Evolutionary conservation across 1,139 yeast species (phyloP).

Genomic region (Nakaseomyces bracarensis): DNA sequence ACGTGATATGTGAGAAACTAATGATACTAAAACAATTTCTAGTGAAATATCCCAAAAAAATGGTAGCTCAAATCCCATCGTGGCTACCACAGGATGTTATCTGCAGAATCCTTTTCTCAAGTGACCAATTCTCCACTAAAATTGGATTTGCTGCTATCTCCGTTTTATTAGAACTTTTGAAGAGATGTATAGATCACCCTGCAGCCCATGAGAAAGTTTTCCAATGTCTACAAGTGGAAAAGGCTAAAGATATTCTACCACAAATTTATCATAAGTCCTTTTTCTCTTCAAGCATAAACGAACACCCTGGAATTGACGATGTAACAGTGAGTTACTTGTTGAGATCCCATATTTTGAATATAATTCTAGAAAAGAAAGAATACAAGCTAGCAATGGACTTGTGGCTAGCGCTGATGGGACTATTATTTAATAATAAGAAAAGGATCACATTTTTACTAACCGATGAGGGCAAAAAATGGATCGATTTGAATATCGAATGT

Average conservation of each 20-base stretch:
- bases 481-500: slow-evolving; percentile 18
- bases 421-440: slow-evolving; percentile 18
- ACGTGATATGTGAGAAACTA: slow-evolving; percentile 23
- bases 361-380: slow-evolving; percentile 17
- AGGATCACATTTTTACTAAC: slow-evolving; percentile 10
- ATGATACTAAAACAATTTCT: slow-evolving; percentile 21
- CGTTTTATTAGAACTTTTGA: slow-evolving; percentile 23
- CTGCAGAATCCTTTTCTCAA: slow-evolving; percentile 19
- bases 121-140: slow-evolving; percentile 18
- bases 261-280: neutral
- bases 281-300: too few relatives aligned
- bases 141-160: slow-evolving; percentile 18
- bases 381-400: slow-evolving; percentile 26
- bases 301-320: too few relatives aligned
- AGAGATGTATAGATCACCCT: slow-evolving; percentile 16
- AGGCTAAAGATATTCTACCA: slow-evolving; percentile 2
- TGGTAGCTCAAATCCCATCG: slow-evolving; percentile 17
- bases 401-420: slow-evolving; percentile 27
- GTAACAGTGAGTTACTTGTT: slow-evolving; percentile 17
- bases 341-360: slow-evolving; percentile 14
- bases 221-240: slow-evolving; percentile 9
- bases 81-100: slow-evolving; percentile 30
- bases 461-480: slow-evolving; percentile 17
- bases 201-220: slow-evolving; percentile 12
- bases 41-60: slow-evolving; percentile 19